Percentiles rank a stretch among this genome's conserved stretches.
These are phyloP conservation scores for Lentinula sp. DNA, from an alignment of 768 basidiomycete genomes.

Conservation along the genomic window DNA sequence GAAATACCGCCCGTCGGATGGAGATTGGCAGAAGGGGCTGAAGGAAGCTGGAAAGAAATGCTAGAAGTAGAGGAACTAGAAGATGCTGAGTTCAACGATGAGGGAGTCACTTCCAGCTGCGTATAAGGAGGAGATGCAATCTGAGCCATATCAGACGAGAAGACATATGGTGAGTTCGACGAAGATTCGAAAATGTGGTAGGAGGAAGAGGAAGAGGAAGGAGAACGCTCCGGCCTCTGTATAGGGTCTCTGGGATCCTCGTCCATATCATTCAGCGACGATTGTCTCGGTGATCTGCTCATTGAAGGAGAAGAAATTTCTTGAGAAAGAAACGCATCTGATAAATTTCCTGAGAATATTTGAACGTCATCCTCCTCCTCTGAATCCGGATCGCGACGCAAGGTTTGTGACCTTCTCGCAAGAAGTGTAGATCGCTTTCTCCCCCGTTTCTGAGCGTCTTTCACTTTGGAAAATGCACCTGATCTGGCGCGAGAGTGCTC, in stretches of 20 bases:
- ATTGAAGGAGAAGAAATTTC: slow-evolving; percentile 11
- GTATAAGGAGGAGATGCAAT: slow-evolving; percentile 5
- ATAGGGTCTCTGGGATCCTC: slow-evolving; percentile 26
- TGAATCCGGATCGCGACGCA: slow-evolving; percentile 21
- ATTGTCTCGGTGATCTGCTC: slow-evolving; percentile 23
- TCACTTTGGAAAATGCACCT: slow-evolving; percentile 29
- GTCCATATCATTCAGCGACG: slow-evolving; percentile 40
- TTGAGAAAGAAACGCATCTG: slow-evolving; percentile 12
- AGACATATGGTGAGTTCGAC: slow-evolving; percentile 26
- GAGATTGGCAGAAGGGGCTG: slow-evolving; percentile 1
- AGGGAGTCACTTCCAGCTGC: slow-evolving; percentile 18
- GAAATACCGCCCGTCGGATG: slow-evolving; percentile 6
- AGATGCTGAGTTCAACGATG: slow-evolving; percentile 28
- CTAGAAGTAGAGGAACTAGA: slow-evolving; percentile 35
- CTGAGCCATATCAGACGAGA: slow-evolving; percentile 8
- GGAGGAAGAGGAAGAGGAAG: slow-evolving; percentile 24
- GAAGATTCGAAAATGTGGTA: slow-evolving; percentile 22
- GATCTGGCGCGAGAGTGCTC: slow-evolving; percentile 46
- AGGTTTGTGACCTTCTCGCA: slow-evolving; percentile 15
- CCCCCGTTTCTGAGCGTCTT: slow-evolving; percentile 33
- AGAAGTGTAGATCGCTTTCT: slow-evolving; percentile 31
- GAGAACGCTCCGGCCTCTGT: slow-evolving; percentile 12
- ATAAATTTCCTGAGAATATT: slow-evolving; percentile 41
- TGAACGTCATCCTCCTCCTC: slow-evolving; percentile 54
- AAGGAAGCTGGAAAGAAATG: slow-evolving; percentile 26